Percentiles rank a stretch among this genome's conserved stretches.
Conservation (phyloP, 306 rosid species). For the Coriaria nepalensis region DNA sequence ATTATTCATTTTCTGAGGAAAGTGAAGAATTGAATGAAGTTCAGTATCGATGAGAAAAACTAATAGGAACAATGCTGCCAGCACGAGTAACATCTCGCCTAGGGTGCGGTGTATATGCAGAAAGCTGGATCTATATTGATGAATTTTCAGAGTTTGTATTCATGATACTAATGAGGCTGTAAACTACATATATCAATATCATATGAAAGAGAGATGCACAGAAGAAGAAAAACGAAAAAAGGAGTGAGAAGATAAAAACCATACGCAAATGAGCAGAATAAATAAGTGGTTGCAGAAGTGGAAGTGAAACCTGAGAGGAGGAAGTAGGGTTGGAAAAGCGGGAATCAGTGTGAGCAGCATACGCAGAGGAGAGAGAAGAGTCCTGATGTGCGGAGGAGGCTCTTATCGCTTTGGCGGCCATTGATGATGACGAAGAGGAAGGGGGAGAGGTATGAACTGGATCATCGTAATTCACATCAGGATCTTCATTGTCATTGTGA, state of each 20-base stretch:
- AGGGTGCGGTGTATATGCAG: no score
- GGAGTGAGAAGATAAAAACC: background rate
- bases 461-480: constrained; percentile 8
- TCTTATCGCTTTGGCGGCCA: constrained; percentile 87
- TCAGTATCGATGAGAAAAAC: no score
- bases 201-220: no score
- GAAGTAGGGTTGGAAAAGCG: constrained; percentile 18
- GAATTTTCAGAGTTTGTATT: no score
- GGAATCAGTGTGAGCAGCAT: constrained; percentile 38
- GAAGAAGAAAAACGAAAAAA: no score
- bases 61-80: no score
- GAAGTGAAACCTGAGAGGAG: constrained; percentile 8
- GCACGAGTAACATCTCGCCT: no score
- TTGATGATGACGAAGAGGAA: constrained; percentile 38
- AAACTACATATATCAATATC: no score
- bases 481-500: constrained; percentile 8
- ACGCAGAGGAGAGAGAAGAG: constrained; percentile 84
- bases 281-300: constrained; percentile 8
- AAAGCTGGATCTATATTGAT: no score
- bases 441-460: constrained; percentile 12
- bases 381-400: constrained; percentile 86
- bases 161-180: no score
- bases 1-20: no score
- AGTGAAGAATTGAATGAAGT: no score
- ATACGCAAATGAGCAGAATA: background rate